These are phyloP conservation scores for Daldinia caldariorum DNA, from an alignment of 495 filamentous ascomycete species.

Conservation along the genomic window DNA sequence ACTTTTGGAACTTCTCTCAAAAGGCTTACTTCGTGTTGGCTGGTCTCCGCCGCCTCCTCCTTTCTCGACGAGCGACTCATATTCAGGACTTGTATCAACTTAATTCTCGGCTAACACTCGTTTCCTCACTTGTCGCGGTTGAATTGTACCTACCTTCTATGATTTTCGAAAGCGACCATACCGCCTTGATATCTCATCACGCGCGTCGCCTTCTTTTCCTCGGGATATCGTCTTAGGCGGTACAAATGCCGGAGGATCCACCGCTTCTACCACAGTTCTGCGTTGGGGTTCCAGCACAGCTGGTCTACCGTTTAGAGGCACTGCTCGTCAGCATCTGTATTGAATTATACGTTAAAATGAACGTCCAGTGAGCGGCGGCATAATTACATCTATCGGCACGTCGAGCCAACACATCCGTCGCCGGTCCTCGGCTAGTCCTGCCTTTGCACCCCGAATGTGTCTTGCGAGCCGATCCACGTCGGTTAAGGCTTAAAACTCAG, in stretches of 20 bases:
- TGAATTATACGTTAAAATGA: slow-evolving; percentile 29
- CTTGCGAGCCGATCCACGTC: slow-evolving; percentile 44
- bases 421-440: slow-evolving; percentile 40
- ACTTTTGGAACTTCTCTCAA: background rate
- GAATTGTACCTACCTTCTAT: slow-evolving; percentile 15
- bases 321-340: slow-evolving; percentile 28
- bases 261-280: slow-evolving; percentile 31
- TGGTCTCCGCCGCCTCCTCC: slow-evolving; percentile 14
- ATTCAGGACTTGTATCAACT: slow-evolving; percentile 3
- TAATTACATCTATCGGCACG: slow-evolving; percentile 35
- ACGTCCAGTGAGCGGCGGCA: slow-evolving; percentile 34
- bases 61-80: slow-evolving; percentile 33
- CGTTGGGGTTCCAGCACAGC: slow-evolving; percentile 35
- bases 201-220: slow-evolving; percentile 22
- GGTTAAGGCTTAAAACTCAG: slow-evolving; percentile 33
- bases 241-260: slow-evolving; percentile 38
- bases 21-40: slow-evolving; percentile 26
- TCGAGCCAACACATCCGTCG: slow-evolving; percentile 29
- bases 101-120: background rate
- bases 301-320: slow-evolving; percentile 29
- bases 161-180: slow-evolving; percentile 23
- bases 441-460: slow-evolving; percentile 28
- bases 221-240: slow-evolving; percentile 31
- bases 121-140: slow-evolving; percentile 13
- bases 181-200: slow-evolving; percentile 35